Conservation (phyloP, 1,139 yeast species). For the Yamadazyma mexicana region DNA sequence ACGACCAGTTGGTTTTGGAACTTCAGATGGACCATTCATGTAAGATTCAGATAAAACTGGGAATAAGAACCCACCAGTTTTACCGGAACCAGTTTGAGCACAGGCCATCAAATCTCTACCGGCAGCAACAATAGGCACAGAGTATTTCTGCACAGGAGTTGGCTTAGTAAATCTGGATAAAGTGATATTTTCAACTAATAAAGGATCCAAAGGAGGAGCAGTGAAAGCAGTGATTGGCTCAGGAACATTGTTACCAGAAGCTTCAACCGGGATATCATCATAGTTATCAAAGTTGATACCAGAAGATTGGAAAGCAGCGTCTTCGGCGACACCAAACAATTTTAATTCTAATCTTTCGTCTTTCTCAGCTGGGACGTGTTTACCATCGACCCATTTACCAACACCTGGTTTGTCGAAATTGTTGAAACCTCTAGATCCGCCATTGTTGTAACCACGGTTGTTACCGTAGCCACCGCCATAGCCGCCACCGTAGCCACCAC, state of each 20-base stretch:
- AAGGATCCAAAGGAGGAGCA: slow-evolving; percentile 86
- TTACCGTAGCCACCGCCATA: slow-evolving; percentile 21
- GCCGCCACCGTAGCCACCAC: slow-evolving; percentile 29
- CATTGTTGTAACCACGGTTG: slow-evolving; percentile 20
- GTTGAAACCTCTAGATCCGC: slow-evolving; percentile 21
- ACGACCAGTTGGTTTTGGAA: slow-evolving; percentile 55
- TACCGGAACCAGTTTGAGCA: slow-evolving; percentile 99
- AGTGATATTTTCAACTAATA: slow-evolving; percentile 82
- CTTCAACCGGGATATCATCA: slow-evolving; percentile 98
- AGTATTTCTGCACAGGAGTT: slow-evolving; percentile 98
- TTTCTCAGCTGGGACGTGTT: slow-evolving; percentile 79
- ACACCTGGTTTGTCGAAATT: slow-evolving; percentile 39
- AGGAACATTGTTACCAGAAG: slow-evolving; percentile 92
- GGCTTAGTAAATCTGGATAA: slow-evolving; percentile 92
- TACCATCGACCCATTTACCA: slow-evolving; percentile 85
- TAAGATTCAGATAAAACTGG: slow-evolving; percentile 94
- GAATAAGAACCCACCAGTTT: slow-evolving; percentile 99
- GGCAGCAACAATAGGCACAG: slow-evolving; percentile 92
- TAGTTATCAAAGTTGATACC: slow-evolving; percentile 98
- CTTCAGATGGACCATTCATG: slow-evolving; percentile 80
- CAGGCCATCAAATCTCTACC: slow-evolving; percentile 99
- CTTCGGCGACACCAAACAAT: slow-evolving; percentile 86
- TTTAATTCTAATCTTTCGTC: slow-evolving; percentile 74
- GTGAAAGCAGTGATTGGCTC: slow-evolving; percentile 89
- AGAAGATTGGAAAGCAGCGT: slow-evolving; percentile 79